Conservation (phyloP, 306 rosid genomes). For the Arachis stenosperma region DNA sequence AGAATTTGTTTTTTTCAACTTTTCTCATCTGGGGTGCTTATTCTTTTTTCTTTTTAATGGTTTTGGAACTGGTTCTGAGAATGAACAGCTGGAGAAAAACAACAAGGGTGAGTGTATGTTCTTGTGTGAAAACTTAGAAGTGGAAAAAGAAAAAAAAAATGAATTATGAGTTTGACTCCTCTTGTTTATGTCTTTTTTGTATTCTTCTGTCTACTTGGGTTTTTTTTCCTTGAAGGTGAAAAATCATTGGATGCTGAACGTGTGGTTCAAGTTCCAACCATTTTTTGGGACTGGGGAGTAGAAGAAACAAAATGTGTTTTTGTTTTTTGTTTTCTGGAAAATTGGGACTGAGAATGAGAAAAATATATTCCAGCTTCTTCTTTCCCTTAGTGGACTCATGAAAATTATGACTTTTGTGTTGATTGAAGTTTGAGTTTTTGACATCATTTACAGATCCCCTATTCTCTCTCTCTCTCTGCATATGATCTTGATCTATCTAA, state of each 20-base stretch:
- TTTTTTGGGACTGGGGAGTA: not conserved
- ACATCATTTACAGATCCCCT: constrained; percentile 25
- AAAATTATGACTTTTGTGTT: not conserved
- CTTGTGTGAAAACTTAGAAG: constrained; percentile 22
- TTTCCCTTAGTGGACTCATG: constrained; percentile 15
- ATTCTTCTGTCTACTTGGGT: constrained; percentile 32
- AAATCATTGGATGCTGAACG: constrained; percentile 18
- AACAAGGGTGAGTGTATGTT: constrained; percentile 38
- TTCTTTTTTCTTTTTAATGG: constrained; percentile 17
- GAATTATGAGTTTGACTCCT: not conserved
- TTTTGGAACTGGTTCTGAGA: constrained; percentile 31
- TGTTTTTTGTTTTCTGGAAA: constrained; percentile 16
- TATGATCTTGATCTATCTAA: constrained; percentile 30
- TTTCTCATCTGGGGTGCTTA: constrained; percentile 31
- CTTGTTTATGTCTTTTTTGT: not conserved
- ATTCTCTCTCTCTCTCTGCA: constrained; percentile 24
- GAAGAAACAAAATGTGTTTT: not conserved
- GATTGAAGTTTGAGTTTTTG: constrained; percentile 37
- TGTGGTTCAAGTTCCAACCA: constrained; percentile 14
- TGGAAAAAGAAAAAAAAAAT: too few species aligned
- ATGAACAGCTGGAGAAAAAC: not conserved
- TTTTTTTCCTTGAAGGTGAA: constrained; percentile 14
- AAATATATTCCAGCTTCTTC: not conserved
- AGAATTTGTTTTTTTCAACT: not conserved
- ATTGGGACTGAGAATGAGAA: not conserved